These are phyloP conservation scores for Suillus occidentalis DNA, from an alignment of 768 basidiomycete species.

Conservation along the genomic window DNA sequence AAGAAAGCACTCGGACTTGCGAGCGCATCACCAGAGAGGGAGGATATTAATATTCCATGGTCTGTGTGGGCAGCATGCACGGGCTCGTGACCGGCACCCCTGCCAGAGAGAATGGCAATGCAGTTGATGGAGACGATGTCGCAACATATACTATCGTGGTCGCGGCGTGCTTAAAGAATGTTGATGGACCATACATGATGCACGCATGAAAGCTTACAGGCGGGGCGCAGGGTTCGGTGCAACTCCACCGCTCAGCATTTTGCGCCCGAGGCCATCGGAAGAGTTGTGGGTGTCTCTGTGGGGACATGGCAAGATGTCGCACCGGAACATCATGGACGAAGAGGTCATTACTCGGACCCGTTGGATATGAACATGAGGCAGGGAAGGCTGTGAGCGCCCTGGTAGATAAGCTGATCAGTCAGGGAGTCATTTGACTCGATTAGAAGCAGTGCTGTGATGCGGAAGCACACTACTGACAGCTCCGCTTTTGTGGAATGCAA, in stretches of 20 bases:
- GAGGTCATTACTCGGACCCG: not conserved
- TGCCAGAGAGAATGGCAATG: constrained; percentile 48
- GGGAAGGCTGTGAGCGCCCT: not conserved
- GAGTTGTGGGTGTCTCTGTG: constrained; percentile 14
- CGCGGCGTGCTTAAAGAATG: not conserved
- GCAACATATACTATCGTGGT: not conserved
- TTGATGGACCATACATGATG: not conserved
- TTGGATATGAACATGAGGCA: not conserved
- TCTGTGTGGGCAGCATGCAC: constrained; percentile 60
- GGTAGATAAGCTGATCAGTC: not conserved
- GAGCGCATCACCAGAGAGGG: constrained; percentile 62
- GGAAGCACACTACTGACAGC: not conserved
- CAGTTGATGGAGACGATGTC: constrained; percentile 18
- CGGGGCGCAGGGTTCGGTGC: constrained; percentile 41
- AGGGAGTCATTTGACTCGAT: not conserved
- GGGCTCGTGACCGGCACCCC: constrained; percentile 61
- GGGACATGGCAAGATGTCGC: not conserved
- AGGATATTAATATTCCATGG: constrained; percentile 53
- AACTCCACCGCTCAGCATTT: constrained; percentile 41
- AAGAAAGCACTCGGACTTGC: constrained; percentile 56
- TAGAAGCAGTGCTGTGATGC: not conserved
- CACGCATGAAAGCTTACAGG: constrained; percentile 40
- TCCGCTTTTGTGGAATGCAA: not conserved
- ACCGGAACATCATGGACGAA: not conserved
- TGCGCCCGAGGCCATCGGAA: constrained; percentile 34